phyloP scores from a whole-genome alignment of 495 filamentous ascomycete genomes.

The Neurospora sp. region DNA sequence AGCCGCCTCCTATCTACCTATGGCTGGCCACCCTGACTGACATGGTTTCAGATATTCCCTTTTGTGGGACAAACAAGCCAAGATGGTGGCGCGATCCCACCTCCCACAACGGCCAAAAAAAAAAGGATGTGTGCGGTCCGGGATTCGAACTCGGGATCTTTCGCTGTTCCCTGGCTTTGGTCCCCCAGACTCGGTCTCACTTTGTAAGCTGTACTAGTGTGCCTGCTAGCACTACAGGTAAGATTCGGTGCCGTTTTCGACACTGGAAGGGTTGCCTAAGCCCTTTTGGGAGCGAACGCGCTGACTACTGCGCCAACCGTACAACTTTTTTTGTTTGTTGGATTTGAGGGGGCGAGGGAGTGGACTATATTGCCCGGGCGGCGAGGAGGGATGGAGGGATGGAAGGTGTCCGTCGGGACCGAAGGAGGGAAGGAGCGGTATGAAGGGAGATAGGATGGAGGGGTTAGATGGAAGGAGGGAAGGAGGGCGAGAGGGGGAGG shows the following conservation, averaged over 20 bases:
- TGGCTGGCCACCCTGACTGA: too few species aligned
- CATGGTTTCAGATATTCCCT: too few species aligned
- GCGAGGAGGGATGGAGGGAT: not conserved
- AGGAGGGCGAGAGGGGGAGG: not conserved
- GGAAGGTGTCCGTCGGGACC: not conserved
- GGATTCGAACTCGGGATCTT: not conserved
- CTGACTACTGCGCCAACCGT: not conserved
- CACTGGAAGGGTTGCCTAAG: not conserved
- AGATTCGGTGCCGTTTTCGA: not conserved
- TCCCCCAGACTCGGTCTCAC: too few species aligned
- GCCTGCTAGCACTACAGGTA: not conserved
- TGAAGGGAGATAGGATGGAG: not conserved
- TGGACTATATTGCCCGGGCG: not conserved
- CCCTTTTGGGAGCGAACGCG: not conserved
- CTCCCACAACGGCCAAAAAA: too few species aligned
- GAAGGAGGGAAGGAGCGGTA: not conserved
- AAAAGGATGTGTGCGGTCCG: not conserved
- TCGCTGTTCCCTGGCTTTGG: not conserved
- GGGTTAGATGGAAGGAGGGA: not conserved
- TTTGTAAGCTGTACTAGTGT: too few species aligned
- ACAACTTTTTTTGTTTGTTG: not conserved
- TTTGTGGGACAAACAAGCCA: too few species aligned
- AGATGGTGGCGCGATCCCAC: too few species aligned
- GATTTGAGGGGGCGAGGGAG: not conserved
- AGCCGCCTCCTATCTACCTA: too few species aligned